A percentile compares a stretch with the other conserved stretches of the same genome.
Evolutionary conservation across 768 basidiomycete genomes (phyloP).

Genomic region (Coprinopsis sp.): DNA sequence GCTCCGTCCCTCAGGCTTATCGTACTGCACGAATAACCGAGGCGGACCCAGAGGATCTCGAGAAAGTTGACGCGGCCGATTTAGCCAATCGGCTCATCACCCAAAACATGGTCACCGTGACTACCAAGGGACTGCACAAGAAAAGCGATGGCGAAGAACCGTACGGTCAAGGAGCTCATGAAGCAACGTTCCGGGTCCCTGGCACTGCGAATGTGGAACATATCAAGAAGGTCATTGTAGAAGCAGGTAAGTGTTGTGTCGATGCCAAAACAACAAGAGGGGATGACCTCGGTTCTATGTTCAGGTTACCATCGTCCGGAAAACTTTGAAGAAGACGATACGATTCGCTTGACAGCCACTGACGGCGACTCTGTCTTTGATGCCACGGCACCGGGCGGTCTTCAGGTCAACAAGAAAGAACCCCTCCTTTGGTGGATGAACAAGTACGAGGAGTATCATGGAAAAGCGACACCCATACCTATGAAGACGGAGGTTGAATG

Average conservation of each 20-base stretch:
- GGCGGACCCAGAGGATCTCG: too few relatives aligned
- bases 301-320: slow-evolving; percentile 9
- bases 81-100: too few relatives aligned
- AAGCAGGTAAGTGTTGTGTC: neutral
- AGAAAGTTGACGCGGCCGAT: too few relatives aligned
- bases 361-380: slow-evolving; percentile 10
- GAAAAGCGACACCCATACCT: slow-evolving; percentile 5
- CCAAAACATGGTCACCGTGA: too few relatives aligned
- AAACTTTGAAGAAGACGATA: neutral
- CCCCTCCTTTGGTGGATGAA: slow-evolving; percentile 14
- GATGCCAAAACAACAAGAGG: neutral
- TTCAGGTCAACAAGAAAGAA: slow-evolving; percentile 7
- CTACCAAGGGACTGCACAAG: neutral
- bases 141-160: too few relatives aligned
- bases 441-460: slow-evolving; percentile 15
- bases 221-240: neutral
- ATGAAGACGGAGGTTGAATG: slow-evolving; percentile 9
- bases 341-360: slow-evolving; percentile 3
- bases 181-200: neutral
- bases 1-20: too few relatives aligned
- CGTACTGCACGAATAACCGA: too few relatives aligned
- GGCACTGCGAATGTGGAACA: neutral
- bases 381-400: slow-evolving; percentile 9
- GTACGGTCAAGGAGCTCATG: neutral
- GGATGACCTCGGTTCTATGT: neutral